These are phyloP conservation scores for Russula emetica DNA, from an alignment of 768 basidiomycete species.

Conservation along the genomic window DNA sequence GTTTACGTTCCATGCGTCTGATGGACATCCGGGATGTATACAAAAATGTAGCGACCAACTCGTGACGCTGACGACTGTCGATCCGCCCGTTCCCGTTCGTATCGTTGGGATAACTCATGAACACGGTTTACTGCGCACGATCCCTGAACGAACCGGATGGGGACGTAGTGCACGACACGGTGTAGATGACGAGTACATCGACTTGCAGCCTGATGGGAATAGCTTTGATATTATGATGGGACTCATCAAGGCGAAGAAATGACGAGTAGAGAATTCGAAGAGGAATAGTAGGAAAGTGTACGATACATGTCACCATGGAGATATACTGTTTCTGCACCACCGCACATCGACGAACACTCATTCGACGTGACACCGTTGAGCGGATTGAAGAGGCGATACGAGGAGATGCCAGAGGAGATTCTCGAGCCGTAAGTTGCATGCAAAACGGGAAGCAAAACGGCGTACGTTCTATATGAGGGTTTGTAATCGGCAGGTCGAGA, in stretches of 20 bases:
- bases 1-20: not conserved
- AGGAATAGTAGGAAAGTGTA: not conserved
- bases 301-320: not conserved
- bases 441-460: not conserved
- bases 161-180: constrained; percentile 24
- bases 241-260: constrained; percentile 57
- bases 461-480: not conserved
- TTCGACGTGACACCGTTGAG: constrained; percentile 42
- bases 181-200: constrained; percentile 54
- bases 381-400: constrained; percentile 37
- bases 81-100: constrained; percentile 63
- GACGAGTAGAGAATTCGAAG: not conserved
- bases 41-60: constrained; percentile 64
- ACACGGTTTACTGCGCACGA: constrained; percentile 80
- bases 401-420: not conserved
- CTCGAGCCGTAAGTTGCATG: not conserved
- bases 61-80: constrained; percentile 75
- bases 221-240: constrained; percentile 94
- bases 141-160: constrained; percentile 49
- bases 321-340: not conserved
- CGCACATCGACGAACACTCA: not conserved
- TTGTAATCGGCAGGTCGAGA: not conserved
- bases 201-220: constrained; percentile 95
- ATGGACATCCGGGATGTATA: not conserved
- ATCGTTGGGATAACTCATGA: constrained; percentile 85